Base-by-base conservation (phyloP, 139 green algal species). In the Tetradesmus lagerheimii region DNA sequence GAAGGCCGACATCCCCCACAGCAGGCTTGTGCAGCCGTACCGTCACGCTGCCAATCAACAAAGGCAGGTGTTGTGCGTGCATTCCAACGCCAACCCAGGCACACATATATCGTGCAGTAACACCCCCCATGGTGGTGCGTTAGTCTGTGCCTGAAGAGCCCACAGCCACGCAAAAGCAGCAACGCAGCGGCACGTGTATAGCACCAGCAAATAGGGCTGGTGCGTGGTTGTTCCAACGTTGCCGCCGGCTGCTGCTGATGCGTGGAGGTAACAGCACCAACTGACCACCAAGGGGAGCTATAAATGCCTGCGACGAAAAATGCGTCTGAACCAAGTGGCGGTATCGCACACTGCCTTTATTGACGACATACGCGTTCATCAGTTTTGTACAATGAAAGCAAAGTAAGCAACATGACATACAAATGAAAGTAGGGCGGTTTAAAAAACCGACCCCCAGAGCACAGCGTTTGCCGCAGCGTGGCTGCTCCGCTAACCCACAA, bases 341-440 rank as follows among this genome's bases (percentile, higher is more conserved):
- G 57, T 31, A 71, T 71, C 57, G 57, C 57, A 71, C 57, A 71
- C 57, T 71, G 57, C 57, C 57, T 71, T 71, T 71, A 71, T 71
- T 71, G 23, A 71, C 31, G 25, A 8, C 57, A 23, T 8, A 27
- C 0, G 23, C 20, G 12, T 25, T 43, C 74, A 43, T 43, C 31
- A 43, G 34, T 29, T 80, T 14, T 38, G 9, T 79, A 39, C 29
- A 43, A 80, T 43, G 31, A 80, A 23, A 80, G 35, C 20, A 39
- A 83, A 35, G 12, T 53, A 15, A 83, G 77, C 77, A 53, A 25
- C 14, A 83, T 83, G 35, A 25, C 14, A 83, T 83, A 18, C 77
- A 83, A 43, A 47, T 82, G 11, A 84, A 31, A 71, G 57, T n/a
- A 85, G 27, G 2, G 57, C 3, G 25, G 57, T 20, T 71, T 31